Evolutionary conservation across 305 asterid species (phyloP), one percentile per base, ranked within the genome.

Genomic region (Solanum aculeatissimum): DNA sequence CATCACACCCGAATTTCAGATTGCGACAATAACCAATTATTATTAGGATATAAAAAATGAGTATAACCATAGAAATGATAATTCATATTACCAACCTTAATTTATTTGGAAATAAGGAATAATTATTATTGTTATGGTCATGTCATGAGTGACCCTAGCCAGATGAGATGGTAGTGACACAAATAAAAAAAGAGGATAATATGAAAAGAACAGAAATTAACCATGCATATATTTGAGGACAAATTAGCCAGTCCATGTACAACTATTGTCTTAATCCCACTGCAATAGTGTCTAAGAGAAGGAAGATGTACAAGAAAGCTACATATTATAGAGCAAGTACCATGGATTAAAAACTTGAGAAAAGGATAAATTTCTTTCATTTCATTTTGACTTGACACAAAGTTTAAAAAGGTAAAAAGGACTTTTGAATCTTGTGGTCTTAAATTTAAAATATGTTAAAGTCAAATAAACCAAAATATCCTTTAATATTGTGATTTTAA

Each of bases 361-460:
- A 70, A 71, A 12, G 2, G 11, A 42, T 71, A 21, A 11, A 57
- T 3, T 9, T 57, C 1, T 6, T 57, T 11, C 15, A 0, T n/a
- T 27, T 57, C 29, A n/a, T 1, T 21, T 4, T 57, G 0, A 57
- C 2, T 57, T 57, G 7, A 57, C 7, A 10, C 7, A 3, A 9
- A 9, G 4, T 57, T 57, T n/a, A 3, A 57, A 12, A n/a, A 57
- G 0, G 0, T n/a, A n/a, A n/a, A 9, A 1, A n/a, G 3, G 0
- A 4, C 1, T 9, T 57, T 57, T 57, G 3, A 57, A 57, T n/a
- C 7, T 57, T 57, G 5, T 57, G 14, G 5, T n/a, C 14, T 57
- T 57, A 57, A 9, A n/a, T n/a, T 57, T 0, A 57, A 19, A 57
- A 57, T 57, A n/a, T 57, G 10, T 35, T 7, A 12, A 55, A 8